Conservation (phyloP, 23 red algal species). For the Gracilariopsis chorda region DNA sequence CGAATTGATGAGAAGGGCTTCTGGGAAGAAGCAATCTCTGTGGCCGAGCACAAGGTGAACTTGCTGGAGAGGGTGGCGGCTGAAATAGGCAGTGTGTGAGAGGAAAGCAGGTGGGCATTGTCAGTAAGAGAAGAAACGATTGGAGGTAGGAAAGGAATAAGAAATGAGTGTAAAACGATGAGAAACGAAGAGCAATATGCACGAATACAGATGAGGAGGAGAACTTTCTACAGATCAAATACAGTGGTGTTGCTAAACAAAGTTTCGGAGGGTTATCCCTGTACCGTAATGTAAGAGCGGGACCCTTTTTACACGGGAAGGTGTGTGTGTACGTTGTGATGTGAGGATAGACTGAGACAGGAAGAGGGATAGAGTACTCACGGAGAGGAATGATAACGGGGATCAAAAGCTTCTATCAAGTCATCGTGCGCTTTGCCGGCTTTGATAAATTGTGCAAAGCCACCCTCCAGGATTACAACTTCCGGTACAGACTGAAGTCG, state of each 20-base stretch:
- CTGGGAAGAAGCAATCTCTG: conserved; percentile 61
- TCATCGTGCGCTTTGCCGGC: neutral
- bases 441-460: conserved; percentile 12
- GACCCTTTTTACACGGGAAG: too few relatives aligned
- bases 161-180: too few relatives aligned
- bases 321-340: too few relatives aligned
- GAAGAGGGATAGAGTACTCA: too few relatives aligned
- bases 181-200: too few relatives aligned
- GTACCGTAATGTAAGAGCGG: too few relatives aligned
- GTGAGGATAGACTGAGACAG: too few relatives aligned
- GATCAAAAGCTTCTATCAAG: conserved; percentile 6
- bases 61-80: conserved; percentile 43
- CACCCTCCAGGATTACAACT: conserved; percentile 28
- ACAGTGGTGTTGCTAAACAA: too few relatives aligned
- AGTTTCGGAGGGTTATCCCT: too few relatives aligned
- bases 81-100: conserved; percentile 11
- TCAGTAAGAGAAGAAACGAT: neutral
- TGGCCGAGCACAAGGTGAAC: conserved; percentile 59
- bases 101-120: neutral
- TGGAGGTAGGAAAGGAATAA: too few relatives aligned
- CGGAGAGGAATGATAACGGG: neutral
- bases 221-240: too few relatives aligned
- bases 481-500: neutral
- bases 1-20: conserved; percentile 56
- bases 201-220: too few relatives aligned